Conservation (phyloP, 2,329 filamentous ascomycete genomes). For the Colletotrichum sp. region DNA sequence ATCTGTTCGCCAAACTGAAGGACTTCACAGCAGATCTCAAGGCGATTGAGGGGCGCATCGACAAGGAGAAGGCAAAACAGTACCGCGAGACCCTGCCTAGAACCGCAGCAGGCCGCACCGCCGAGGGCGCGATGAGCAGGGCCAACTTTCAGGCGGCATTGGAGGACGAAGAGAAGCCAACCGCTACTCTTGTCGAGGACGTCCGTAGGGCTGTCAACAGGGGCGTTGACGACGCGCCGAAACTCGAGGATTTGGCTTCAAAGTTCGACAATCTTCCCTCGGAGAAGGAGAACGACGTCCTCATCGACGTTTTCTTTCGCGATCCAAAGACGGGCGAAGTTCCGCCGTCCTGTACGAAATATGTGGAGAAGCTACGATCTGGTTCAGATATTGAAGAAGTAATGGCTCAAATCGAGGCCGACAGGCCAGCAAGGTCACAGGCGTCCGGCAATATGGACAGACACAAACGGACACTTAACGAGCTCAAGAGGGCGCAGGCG, state of each 20-base stretch:
- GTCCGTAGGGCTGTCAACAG: constrained; percentile 5
- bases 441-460: constrained; percentile 37
- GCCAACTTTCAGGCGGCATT: not conserved
- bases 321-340: constrained; percentile 35
- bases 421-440: constrained; percentile 30
- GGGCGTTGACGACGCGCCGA: not conserved
- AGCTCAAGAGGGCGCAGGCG: constrained; percentile 52
- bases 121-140: constrained; percentile 17
- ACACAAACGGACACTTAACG: constrained; percentile 45
- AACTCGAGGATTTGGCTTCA: constrained; percentile 6
- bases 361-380: constrained; percentile 41
- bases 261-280: constrained; percentile 12
- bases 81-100: constrained; percentile 43
- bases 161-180: constrained; percentile 9
- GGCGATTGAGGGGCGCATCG: constrained; percentile 54
- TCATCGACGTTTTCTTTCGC: constrained; percentile 36
- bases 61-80: constrained; percentile 58
- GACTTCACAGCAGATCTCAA: constrained; percentile 46
- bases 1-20: constrained; percentile 53
- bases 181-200: not conserved
- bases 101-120: not conserved
- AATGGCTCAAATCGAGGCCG: constrained; percentile 33
- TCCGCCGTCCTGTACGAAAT: constrained; percentile 34
- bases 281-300: constrained; percentile 6
- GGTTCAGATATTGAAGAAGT: constrained; percentile 32